Base-by-base conservation (phyloP, 768 basidiomycete genomes). In the Termitomyces sp. region DNA sequence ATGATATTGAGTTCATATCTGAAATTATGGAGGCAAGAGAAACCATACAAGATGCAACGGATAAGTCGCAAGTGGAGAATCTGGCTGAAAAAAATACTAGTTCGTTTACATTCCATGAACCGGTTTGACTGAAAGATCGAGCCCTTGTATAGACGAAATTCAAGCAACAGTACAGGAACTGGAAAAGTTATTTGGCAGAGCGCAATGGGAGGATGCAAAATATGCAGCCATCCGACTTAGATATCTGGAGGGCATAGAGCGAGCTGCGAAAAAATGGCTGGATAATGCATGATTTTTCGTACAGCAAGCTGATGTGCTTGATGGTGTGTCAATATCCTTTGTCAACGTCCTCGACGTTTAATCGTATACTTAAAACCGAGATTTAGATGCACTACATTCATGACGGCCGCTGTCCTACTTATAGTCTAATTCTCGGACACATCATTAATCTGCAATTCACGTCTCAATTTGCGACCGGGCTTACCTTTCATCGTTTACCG, bases 21-120 rank as follows among this genome's bases (percentile, higher is more conserved):
- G 83, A 90, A 63, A 82, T 96, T 43, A 86, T 97, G 83, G 86
- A 92, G 63, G 80, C 78, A 8, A 74, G 93, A 50, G 93, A 95
- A 70, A 80, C 79, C 35, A 79, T 97, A 40, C 91, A 95, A 59
- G 82, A 81, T 4, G 83, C 87, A 2, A 73, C 74, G 3, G 77
- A 79, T 23, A 64, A 67, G 44, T 75, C 76, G 2, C 78, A 80
- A 13, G 79, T 93, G 3, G 74, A 77, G n/a, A 56, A 61, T 7
- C 70, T 95, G 26, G 68, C 77, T 49, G 72, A 76, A 18, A 74
- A 76, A 16, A 94, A 89, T 69, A 91, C 74, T 52, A 33, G 76
- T 72, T 35, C 23, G 30, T 38, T 43, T 41, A 36, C 52, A 26
- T 47, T 16, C 36, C 20, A 8, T n/a, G 20, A 35, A 43, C 28